phyloP scores from a whole-genome alignment of 2,329 filamentous ascomycete genomes.

The Lecanicillium sp. region DNA sequence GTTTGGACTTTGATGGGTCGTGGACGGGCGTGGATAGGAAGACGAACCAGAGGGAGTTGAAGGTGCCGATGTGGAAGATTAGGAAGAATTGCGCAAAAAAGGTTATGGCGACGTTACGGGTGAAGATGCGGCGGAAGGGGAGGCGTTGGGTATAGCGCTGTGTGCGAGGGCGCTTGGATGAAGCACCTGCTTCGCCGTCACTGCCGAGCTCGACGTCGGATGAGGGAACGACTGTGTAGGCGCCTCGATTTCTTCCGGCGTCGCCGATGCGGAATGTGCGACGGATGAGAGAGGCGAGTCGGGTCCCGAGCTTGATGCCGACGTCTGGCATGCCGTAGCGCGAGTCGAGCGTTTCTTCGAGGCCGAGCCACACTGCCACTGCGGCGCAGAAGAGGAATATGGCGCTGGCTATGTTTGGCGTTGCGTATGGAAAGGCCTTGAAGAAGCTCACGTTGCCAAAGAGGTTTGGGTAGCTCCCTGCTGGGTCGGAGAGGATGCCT shows the following conservation, averaged over 20 bases:
- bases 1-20: conserved; percentile 26
- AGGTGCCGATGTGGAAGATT: conserved; percentile 65
- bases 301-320: conserved; percentile 31
- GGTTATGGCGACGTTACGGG: conserved; percentile 42
- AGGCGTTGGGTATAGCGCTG: conserved; percentile 37
- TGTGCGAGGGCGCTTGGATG: conserved; percentile 1
- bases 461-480: conserved; percentile 42
- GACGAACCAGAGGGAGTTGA: conserved; percentile 68
- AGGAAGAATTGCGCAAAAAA: conserved; percentile 61
- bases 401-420: conserved; percentile 45
- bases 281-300: conserved; percentile 21
- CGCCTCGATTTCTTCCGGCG: neutral
- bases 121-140: conserved; percentile 47
- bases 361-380: conserved; percentile 36
- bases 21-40: conserved; percentile 67
- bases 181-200: conserved; percentile 3
- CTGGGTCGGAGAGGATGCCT: conserved; percentile 60
- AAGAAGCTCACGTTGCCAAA: conserved; percentile 41
- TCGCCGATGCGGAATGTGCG: conserved; percentile 5
- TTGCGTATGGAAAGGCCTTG: conserved; percentile 41
- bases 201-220: conserved; percentile 15
- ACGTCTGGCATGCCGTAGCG: conserved; percentile 29
- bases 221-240: conserved; percentile 16
- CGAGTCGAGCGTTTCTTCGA: conserved; percentile 46
- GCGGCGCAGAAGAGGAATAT: conserved; percentile 36